Percentiles rank a stretch among this genome's conserved stretches.
These are phyloP conservation scores for Danielia oregonensis DNA, from an alignment of 805 yeast genomes.

Conservation along the genomic window DNA sequence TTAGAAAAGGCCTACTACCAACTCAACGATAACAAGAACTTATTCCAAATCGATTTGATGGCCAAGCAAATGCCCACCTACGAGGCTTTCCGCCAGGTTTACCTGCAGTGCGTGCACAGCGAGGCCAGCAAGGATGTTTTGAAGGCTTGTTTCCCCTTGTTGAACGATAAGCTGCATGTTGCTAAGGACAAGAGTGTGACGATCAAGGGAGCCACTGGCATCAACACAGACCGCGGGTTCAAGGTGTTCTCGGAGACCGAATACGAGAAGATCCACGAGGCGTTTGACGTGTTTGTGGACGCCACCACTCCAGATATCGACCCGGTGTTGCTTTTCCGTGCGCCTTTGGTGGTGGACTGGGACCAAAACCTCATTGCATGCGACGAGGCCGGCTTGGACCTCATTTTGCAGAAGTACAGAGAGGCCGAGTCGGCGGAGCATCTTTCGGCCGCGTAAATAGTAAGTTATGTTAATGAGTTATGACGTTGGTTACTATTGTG, in stretches of 20 bases:
- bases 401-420: conserved; percentile 29
- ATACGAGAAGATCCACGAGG: conserved; percentile 36
- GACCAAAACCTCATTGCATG: conserved; percentile 40
- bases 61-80: conserved; percentile 40
- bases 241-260: conserved; percentile 36
- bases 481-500: too few relatives aligned
- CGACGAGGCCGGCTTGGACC: conserved; percentile 29
- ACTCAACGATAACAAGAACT: conserved; percentile 26
- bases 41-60: conserved; percentile 35
- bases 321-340: conserved; percentile 32
- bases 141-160: conserved; percentile 35
- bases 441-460: conserved; percentile 12
- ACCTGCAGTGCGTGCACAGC: conserved; percentile 24
- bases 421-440: conserved; percentile 6
- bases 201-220: conserved; percentile 17
- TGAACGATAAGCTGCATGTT: conserved; percentile 21
- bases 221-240: conserved; percentile 19
- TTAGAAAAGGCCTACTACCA: conserved; percentile 29
- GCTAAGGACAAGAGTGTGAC: conserved; percentile 20
- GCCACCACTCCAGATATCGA: conserved; percentile 24
- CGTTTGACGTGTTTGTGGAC: conserved; percentile 24
- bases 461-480: too few relatives aligned
- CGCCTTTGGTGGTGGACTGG: conserved; percentile 46
- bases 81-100: conserved; percentile 33
- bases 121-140: conserved; percentile 22